Evolutionary conservation across 2,329 filamentous ascomycete species (phyloP), one percentile per base, ranked within the genome.

Genomic region (Colletotrichum cuscutae): DNA sequence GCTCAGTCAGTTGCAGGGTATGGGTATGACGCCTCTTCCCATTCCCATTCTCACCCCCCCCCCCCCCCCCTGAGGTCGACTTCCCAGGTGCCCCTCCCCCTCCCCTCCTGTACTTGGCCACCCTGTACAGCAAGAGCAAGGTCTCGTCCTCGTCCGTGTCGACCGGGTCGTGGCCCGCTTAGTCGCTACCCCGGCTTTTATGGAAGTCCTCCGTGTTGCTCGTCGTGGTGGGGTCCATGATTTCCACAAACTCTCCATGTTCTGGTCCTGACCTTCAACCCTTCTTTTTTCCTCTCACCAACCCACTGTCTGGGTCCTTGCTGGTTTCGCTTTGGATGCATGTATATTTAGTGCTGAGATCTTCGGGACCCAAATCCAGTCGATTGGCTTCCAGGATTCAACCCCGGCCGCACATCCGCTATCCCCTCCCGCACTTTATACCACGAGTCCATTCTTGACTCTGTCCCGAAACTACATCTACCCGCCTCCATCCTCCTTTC

Each of bases 281-380:
- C 30, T 65, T 69, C 60, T 65, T 70, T 56, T 71, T 72, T 42
- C 30, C 53, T 54, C 30, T 37, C 24, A 64, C 13, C 22, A 70
- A 61, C 60, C 70, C 70, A 72, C 70, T 57, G 35, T 67, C 46
- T 61, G 60, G 54, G 54, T 70, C 70, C 60, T 62, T 62, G 70
- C 66, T 65, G 53, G 68, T 71, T 63, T 71, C 49, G 59, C 65
- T 68, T 61, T 66, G 49, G 37, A 65, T 65, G 68, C 62, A 58
- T 58, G 68, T 73, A 65, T 73, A 73, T 73, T 73, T 73, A 71
- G 71, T 67, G 65, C 68, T 66, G n/a, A 71, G 68, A 73, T 73
- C 71, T 71, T 62, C 60, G 60, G 62, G 42, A 52, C 54, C 68
- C 68, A 61, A 67, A 67, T 71, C 35, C 56, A 71, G 52, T 57